Evolutionary conservation across 1,284 basidiomycete genomes (phyloP), one percentile per base, ranked within the genome.

Genomic region (Dichomitus squalens): DNA sequence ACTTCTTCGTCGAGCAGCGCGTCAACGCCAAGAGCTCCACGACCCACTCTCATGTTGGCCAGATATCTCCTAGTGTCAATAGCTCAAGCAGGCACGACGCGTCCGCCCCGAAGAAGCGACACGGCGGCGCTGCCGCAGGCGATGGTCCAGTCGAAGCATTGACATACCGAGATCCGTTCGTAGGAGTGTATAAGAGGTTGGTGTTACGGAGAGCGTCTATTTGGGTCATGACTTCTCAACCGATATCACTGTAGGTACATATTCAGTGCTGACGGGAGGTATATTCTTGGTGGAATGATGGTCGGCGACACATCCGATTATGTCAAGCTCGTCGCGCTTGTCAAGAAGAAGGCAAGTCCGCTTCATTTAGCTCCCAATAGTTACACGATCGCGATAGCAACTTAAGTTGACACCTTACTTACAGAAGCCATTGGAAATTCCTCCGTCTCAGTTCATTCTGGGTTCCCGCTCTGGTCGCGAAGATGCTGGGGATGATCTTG

Each of bases 231-330:
- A 31, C 31, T 59, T 20, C 31, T 36, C 29, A 31, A 40, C 23
- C 33, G 46, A 34, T 31, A 11, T 20, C 27, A 11, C 23, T 31
- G 21, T 51, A 78, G 76, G 59, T 83, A 90, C 66, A 83, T 92
- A 53, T 92, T 92, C 69, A 87, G 81, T n/a, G 79, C 79, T 9
- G 87, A 92, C 68, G 90, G 90, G 18, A 86, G 86, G 69, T 81
- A 88, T 63, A 74, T 93, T 3, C 72, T 93, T 5, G 90, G 90
- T 7, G 90, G 90, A 2, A 91, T 91, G 83, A 90, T 92, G 88
- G 83, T 92, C 14, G 90, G 90, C 2, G 89, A 92, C 66, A 83
- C 85, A 29, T 79, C 77, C 43, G 87, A 90, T 68, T 92, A 84
- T 64, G 80, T 85, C 61, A 91, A 90, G 72, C 76, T 92, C 5